A percentile compares a stretch with the other conserved stretches of the same genome.
phyloP scores from a whole-genome alignment of 495 filamentous ascomycete species.

The Tuber umbilicatum region DNA sequence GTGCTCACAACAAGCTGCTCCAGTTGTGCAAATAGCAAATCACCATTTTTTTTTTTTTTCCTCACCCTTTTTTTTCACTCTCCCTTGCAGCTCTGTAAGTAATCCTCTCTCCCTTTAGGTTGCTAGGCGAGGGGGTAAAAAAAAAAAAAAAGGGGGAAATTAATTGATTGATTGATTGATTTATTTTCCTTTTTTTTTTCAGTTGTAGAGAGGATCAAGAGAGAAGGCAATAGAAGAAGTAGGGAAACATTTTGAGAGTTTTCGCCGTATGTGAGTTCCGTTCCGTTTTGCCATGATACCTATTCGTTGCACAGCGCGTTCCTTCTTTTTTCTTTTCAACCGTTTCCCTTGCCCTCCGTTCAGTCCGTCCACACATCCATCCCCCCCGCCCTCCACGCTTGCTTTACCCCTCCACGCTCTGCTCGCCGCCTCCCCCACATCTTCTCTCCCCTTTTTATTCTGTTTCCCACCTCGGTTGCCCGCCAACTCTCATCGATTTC shows the following conservation, averaged over 20 bases:
- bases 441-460: conserved; percentile 27
- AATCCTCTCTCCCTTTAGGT: background rate
- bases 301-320: background rate
- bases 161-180: background rate
- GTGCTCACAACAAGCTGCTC: background rate
- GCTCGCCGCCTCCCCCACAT: conserved; percentile 27
- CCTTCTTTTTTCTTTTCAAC: background rate
- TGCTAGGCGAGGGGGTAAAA: background rate
- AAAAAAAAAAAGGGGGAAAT: background rate
- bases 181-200: background rate
- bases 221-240: background rate
- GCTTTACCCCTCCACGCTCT: conserved; percentile 39
- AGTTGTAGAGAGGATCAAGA: background rate
- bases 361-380: conserved; percentile 8
- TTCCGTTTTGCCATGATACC: background rate
- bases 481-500: conserved; percentile 31
- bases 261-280: background rate
- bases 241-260: background rate
- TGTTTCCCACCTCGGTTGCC: conserved; percentile 36
- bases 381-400: conserved; percentile 28
- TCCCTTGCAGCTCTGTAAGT: conserved; percentile 1
- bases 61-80: background rate
- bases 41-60: background rate
- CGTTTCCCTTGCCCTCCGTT: background rate
- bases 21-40: background rate